Evolutionary conservation across 164 flowering plant genomes (phyloP), one percentile per base, ranked within the genome.

Genomic region (Akebia trifoliata): DNA sequence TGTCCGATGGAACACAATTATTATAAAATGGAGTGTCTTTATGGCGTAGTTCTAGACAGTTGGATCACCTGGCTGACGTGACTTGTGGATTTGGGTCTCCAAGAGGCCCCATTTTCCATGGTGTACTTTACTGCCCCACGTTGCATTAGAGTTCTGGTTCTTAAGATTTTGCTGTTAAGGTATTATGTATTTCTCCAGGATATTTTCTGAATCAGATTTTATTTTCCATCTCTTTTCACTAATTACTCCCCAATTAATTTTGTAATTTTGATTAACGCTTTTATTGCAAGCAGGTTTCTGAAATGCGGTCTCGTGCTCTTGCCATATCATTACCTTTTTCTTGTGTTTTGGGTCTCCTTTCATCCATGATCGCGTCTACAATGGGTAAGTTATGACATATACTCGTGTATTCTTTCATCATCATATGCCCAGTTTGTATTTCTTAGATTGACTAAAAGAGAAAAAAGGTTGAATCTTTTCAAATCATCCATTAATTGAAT

Each of bases 311-410:
- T 38, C 77, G 83, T 58, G 96, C 96, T 57, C 78, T 89, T 39
- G 90, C 93, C 40, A 72, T 89, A 39, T 79, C 93, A 22, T 68
- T 89, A 43, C 93, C 93, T 26, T 86, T 86, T 70, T 77, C 93
- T 50, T 84, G 90, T 77, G 86, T 72, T 51, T 59, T 86, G 47
- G 96, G 96, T 20, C 86, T 89, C 51, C 81, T 86, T 28, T 82
- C 96, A 21, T 78, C 96, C 60, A 75, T 86, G 81, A 82, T 78
- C 53, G 80, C 96, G 54, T 81, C 96, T 32, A 86, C 89, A 35
- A 82, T 86, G 91, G 96, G 93, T 89, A 69, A 65, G 67, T 35
- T 26, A 35, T 47, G 14, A 17, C 34, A 34, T 24, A 38, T 31
- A 57, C 21, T 35, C 32, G 2, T 51, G 25, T 36, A 15, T 4